Base-by-base conservation (phyloP, 139 green algal species). In the Tetratostichococcus sp. region DNA sequence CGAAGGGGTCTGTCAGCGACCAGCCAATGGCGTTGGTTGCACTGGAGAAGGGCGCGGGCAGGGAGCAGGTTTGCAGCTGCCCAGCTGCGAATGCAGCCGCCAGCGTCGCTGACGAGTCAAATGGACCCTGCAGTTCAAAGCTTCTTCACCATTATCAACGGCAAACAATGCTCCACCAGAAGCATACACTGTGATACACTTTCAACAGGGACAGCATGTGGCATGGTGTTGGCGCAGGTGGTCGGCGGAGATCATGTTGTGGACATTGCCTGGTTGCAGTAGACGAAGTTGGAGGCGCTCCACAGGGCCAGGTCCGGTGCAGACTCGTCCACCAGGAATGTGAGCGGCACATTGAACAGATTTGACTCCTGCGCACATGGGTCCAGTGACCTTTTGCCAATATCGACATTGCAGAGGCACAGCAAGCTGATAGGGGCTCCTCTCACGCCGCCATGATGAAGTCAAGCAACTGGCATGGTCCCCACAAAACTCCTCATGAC, bases 251-350 rank as follows among this genome's bases (percentile, higher is more conserved):
- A 62, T 6, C 50, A 23, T 62, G 11, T 4, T 62, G 14, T n/a
- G 19, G 50, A 62, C 50, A 62, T 62, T 17, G 26, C 50, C 50
- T 82, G 77, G n/a, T 82, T 59, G 59, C 77, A 82, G 71, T 82
- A 82, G 25, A 77, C 77, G 21, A 77, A 77, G 71, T 82, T 71
- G 35, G 77, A 77, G 17, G 59, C 28, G 17, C 66, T n/a, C 77
- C 77, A 82, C 19, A 70, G 32, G 22, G 69, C 62, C 4, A 32
- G n/a, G 42, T 82, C 67, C 4, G 31, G 26, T n/a, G 33, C 62
- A 16, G 43, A 50, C 69, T 82, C 43, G 30, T 82, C 71, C 25
- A 82, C 3, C 28, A 74, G 72, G 69, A 76, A 82, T 14, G 58
- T 71, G 32, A 82, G 65, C 5, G 77, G 77, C 58, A 82, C 28